Evolutionary conservation across 106 monocot species (phyloP), one percentile per base, ranked within the genome.

Genomic region (Gastrodia elata): DNA sequence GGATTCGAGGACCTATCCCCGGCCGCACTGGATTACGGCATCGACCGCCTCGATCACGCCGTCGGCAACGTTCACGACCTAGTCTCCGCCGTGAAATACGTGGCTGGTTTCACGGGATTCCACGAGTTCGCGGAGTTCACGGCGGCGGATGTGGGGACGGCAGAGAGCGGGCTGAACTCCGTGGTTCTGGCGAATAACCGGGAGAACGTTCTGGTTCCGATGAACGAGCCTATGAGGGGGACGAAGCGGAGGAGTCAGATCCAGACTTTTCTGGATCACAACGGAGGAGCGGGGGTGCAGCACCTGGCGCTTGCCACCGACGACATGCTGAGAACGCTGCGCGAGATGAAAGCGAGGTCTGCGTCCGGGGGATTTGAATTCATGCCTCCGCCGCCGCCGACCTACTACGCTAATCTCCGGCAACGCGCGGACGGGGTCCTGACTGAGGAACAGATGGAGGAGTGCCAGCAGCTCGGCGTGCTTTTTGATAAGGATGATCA

Each of bases 101-200:
- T 97, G 27, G 57, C 82, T 26, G 52, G 38, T 41, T 92, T 97
- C 76, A 81, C 86, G 0, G 96, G 96, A 1, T 97, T 97, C 83
- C 96, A 97, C 69, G 92, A 90, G 46, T 97, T 97, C 68, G 96
- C 92, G 0, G 96, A 97, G 78, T 97, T 97, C 83, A 83, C 86
- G 15, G 80, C 96, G 15, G 88, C 85, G 39, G 96, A 97, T 71
- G 83, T 97, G 20, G 92, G 96, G 2, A 97, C 96, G 25, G 84
- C 83, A 6, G 96, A 97, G 82, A 90, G 90, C 74, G 92, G 92
- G 48, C 79, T 97, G 46, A 97, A 97, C 79, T 92, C 92, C 33
- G 74, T 88, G 28, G 96, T 97, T 46, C 92, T 97, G 3, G 89
- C 90, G 0, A 91, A 88, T 88, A 97, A 97, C 80, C 76, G 81